These are phyloP conservation scores for Vigna mungo DNA, from an alignment of 306 rosid species.

Conservation along the genomic window DNA sequence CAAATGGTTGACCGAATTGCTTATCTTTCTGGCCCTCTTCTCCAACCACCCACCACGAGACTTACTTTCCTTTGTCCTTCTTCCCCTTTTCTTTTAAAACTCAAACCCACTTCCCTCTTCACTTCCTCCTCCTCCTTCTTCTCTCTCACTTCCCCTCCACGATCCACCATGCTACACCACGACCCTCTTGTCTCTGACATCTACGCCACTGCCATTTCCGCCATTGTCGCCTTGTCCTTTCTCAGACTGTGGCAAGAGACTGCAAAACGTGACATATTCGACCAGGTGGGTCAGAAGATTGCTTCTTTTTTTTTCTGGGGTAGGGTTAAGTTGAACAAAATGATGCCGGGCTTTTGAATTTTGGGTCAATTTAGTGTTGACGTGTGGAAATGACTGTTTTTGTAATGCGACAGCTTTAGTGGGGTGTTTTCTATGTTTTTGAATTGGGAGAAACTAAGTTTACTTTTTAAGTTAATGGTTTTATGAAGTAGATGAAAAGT, in stretches of 20 bases:
- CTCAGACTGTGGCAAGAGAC: constrained; percentile 76
- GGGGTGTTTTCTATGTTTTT: neutral
- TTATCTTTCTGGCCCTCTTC: constrained; percentile 36
- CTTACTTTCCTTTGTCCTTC: constrained; percentile 34
- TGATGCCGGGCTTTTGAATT: neutral
- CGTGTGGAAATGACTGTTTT: neutral
- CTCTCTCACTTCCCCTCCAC: neutral
- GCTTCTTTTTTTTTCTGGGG: neutral
- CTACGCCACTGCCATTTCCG: constrained; percentile 64
- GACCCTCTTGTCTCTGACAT: constrained; percentile 68
- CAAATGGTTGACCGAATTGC: constrained; percentile 15
- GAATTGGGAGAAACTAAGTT: neutral
- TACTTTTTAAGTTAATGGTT: neutral
- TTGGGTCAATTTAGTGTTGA: neutral
- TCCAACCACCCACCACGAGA: constrained; percentile 3
- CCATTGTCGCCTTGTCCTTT: constrained; percentile 56
- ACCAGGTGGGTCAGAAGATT: constrained; percentile 62
- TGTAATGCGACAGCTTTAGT: neutral
- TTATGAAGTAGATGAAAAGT: neutral
- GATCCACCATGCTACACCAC: constrained; percentile 55
- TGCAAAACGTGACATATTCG: constrained; percentile 69
- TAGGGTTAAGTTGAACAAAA: constrained; percentile 12
- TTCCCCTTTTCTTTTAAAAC: constrained; percentile 12
- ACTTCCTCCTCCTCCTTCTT: constrained; percentile 7
- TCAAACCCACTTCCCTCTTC: constrained; percentile 36